A percentile compares a stretch with the other conserved stretches of the same genome.
phyloP scores from a whole-genome alignment of 768 basidiomycete genomes.

The Calocera cornea region DNA sequence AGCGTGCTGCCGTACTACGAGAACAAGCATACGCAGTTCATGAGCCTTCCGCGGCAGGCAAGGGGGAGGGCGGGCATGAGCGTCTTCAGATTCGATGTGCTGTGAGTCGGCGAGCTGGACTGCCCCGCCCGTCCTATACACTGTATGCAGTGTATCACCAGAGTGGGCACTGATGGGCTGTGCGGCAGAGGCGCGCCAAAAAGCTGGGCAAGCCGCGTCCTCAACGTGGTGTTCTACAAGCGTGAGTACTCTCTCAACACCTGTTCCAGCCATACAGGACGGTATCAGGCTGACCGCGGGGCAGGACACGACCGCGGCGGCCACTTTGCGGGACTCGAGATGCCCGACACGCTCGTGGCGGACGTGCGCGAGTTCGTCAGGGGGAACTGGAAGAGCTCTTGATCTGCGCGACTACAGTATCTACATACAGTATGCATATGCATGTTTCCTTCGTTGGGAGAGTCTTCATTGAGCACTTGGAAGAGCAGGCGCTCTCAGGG shows the following conservation, averaged over 20 bases:
- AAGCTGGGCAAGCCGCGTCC: constrained; percentile 7
- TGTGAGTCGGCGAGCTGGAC: constrained; percentile 13
- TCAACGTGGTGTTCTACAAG: constrained; percentile 13
- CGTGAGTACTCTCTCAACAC: neutral
- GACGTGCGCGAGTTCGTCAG: constrained; percentile 13
- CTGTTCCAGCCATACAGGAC: neutral
- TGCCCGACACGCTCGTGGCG: constrained; percentile 12
- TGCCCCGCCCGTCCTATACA: too few relatives aligned
- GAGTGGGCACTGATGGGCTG: neutral
- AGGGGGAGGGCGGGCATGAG: constrained; percentile 9
- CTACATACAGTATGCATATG: too few relatives aligned
- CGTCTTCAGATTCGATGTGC: constrained; percentile 10
- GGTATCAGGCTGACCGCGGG: neutral
- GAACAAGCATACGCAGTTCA: neutral
- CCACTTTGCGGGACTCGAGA: constrained; percentile 16
- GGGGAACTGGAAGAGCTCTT: constrained; percentile 8
- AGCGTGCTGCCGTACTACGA: constrained; percentile 16
- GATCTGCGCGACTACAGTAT: too few relatives aligned
- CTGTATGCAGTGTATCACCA: neutral
- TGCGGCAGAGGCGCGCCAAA: constrained; percentile 8
- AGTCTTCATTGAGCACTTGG: too few relatives aligned
- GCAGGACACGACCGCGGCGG: constrained; percentile 11
- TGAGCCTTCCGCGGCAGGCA: constrained; percentile 4
- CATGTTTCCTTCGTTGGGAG: too few relatives aligned
- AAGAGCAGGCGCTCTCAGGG: too few relatives aligned